Base-by-base conservation (phyloP, 192 early-diverging fungal genomes). In the Helicostylum pulchrum region DNA sequence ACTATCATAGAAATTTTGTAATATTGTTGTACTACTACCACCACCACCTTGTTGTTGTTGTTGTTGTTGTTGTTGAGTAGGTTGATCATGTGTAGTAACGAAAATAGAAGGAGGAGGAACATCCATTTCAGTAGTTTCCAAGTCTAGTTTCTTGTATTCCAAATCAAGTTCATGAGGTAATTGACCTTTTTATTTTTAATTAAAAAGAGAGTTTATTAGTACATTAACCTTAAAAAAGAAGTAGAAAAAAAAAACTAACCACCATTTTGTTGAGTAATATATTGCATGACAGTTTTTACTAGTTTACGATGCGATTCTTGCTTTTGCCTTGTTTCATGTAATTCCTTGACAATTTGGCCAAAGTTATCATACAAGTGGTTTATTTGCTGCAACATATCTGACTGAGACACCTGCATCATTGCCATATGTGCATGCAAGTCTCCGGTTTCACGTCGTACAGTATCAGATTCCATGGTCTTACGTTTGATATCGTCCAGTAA, bases 401-500 rank as follows among this genome's bases (percentile, higher is more conserved):
- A 80, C 66, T 93, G 92, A 10, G 85, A 78, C 23, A 89, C 82
- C 76, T 92, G 89, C 59, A 93, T 75, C 80, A 92, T 83, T 20
- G 88, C 81, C 70, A 93, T 78, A 68, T 91, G 90, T 5, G 79
- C 82, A n/a, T 89, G 83, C 47, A 95, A 58, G 68, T 95, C 92
- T 30, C 87, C 87, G 6, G 87, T 84, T 64, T 90, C 91, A 44
- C 88, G 79, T 42, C 90, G 75, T 68, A 84, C 69, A 21, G 85
- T 76, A 63, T 92, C 89, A 19, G 90, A 83, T 66, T 94, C 92
- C 84, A 93, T 91, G 10, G 93, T 83, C 72, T 95, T 95, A 61
- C 94, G 85, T 72, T 94, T 93, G 74, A 96, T 96, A 64, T 94
- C 92, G 67, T 96, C 91, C 17, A 93, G 78, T 63, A 93, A 70